These are phyloP conservation scores for Anthracocystis setariae DNA, from an alignment of 1,284 basidiomycete genomes.

Conservation along the genomic window DNA sequence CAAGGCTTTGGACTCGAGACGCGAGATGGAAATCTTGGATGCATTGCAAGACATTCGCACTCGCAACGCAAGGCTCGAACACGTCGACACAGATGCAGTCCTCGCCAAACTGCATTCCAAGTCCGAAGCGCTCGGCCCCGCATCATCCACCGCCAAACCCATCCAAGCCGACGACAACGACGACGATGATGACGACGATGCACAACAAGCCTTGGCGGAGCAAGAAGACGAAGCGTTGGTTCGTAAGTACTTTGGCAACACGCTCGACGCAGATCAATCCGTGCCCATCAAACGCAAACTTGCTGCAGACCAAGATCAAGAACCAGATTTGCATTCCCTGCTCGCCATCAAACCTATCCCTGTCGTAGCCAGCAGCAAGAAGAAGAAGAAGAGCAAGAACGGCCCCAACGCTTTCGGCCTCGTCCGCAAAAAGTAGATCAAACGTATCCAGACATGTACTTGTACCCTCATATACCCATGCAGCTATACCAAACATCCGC, in stretches of 20 bases:
- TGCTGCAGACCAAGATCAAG: conserved; percentile 43
- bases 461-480: background rate
- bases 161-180: no score
- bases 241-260: conserved; percentile 83
- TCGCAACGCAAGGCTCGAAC: conserved; percentile 89
- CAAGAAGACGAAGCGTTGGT: conserved; percentile 93
- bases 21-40: conserved; percentile 98
- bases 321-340: conserved; percentile 29
- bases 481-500: no score
- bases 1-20: conserved; percentile 86
- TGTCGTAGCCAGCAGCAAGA: background rate
- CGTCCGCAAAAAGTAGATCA: conserved; percentile 65
- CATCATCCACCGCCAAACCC: no score
- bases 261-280: conserved; percentile 64
- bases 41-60: conserved; percentile 93
- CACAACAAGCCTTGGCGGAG: conserved; percentile 73
- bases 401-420: conserved; percentile 62
- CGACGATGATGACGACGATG: conserved; percentile 20
- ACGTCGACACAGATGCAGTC: conserved; percentile 68
- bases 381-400: conserved; percentile 54
- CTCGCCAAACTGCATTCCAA: conserved; percentile 35
- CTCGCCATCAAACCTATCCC: conserved; percentile 18
- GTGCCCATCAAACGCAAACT: conserved; percentile 37
- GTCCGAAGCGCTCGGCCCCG: background rate
- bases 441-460: no score